Conservation (phyloP, 1,139 yeast species). For the Neolecta irregularis region DNA sequence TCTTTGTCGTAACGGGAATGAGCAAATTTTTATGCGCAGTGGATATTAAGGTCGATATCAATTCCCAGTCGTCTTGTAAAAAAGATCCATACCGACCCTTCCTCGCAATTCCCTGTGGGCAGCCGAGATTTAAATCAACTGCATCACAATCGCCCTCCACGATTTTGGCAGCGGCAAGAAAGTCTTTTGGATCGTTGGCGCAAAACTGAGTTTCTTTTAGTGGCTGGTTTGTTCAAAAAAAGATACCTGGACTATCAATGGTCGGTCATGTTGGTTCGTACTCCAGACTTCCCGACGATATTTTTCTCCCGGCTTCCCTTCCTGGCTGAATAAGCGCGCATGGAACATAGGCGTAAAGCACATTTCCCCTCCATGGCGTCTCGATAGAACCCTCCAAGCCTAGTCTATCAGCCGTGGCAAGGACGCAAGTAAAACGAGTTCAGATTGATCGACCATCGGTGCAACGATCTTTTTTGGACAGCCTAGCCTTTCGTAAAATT, state of each 20-base stretch:
- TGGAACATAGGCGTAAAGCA: slow-evolving; percentile 97
- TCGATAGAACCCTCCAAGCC: slow-evolving; percentile 87
- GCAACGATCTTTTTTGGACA: slow-evolving; percentile 77
- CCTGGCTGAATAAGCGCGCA: slow-evolving; percentile 76
- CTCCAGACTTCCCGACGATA: slow-evolving; percentile 69
- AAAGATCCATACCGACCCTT: slow-evolving; percentile 94
- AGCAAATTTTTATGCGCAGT: slow-evolving; percentile 52
- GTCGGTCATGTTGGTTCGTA: slow-evolving; percentile 64
- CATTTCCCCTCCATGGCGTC: slow-evolving; percentile 80
- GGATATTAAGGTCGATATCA: slow-evolving; percentile 54
- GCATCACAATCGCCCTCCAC: slow-evolving; percentile 85
- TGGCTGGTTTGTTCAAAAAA: not conserved
- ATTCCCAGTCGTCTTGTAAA: slow-evolving; percentile 92
- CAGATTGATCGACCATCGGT: slow-evolving; percentile 97
- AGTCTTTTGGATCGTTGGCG: slow-evolving; percentile 81
- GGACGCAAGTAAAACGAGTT: too few species aligned
- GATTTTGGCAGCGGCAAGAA: slow-evolving; percentile 63
- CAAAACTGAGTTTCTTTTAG: slow-evolving; percentile 46
- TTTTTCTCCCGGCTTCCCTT: slow-evolving; percentile 34
- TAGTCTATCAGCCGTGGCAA: too few species aligned
- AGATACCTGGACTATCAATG: slow-evolving; percentile 43
- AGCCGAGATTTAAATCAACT: slow-evolving; percentile 85
- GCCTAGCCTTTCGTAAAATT: slow-evolving; percentile 53
- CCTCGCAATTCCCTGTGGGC: slow-evolving; percentile 94
- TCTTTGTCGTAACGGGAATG: slow-evolving; percentile 90